Conservation (phyloP, 345 rosid genomes). For the Cardamine occulta region DNA sequence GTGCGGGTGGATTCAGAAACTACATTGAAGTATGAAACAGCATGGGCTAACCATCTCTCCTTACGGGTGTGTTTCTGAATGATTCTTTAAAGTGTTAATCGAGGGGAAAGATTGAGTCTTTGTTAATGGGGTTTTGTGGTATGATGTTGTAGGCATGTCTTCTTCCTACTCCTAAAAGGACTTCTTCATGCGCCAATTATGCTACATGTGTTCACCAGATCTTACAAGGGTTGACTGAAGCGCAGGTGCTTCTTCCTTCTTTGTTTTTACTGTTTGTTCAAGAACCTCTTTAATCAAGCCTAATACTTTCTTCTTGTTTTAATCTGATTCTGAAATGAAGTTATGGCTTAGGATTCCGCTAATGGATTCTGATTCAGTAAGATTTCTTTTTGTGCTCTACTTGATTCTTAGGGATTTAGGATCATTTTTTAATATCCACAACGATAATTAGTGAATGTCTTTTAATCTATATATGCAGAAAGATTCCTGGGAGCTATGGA, state of each 20-base stretch:
- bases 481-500: constrained; percentile 92
- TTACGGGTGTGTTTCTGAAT: constrained; percentile 50
- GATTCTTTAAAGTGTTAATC: neutral
- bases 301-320: neutral
- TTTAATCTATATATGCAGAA: constrained; percentile 41
- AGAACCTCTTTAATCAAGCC: neutral
- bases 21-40: constrained; percentile 74
- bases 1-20: constrained; percentile 71
- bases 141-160: constrained; percentile 66
- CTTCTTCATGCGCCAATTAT: constrained; percentile 71
- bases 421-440: neutral
- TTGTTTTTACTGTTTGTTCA: neutral
- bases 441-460: no score
- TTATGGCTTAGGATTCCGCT: constrained; percentile 34
- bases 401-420: neutral
- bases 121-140: neutral
- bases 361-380: constrained; percentile 62
- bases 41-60: constrained; percentile 84
- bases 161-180: constrained; percentile 77
- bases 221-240: constrained; percentile 62
- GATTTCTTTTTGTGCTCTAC: constrained; percentile 23
- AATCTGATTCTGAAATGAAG: neutral
- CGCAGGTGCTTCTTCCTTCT: constrained; percentile 20
- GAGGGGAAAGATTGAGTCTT: neutral
- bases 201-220: constrained; percentile 86